phyloP scores from a whole-genome alignment of 768 basidiomycete genomes.

The Boletus subparvulus region DNA sequence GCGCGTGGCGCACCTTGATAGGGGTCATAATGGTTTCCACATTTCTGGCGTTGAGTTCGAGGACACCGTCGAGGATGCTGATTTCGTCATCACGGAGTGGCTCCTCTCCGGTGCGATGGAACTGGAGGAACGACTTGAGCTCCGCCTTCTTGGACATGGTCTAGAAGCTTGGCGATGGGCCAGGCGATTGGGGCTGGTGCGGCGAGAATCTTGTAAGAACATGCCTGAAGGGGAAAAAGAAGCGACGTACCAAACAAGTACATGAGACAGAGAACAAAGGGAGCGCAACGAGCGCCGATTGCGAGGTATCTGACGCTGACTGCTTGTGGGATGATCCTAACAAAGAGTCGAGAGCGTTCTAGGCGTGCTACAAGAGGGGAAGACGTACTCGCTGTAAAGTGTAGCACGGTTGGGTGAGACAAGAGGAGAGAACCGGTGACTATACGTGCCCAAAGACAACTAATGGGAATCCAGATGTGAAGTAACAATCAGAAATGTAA shows the following conservation, averaged over 20 bases:
- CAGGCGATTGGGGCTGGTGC: constrained; percentile 73
- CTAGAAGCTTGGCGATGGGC: constrained; percentile 70
- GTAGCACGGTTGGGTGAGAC: not conserved
- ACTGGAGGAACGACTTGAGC: constrained; percentile 74
- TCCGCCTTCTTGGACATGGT: constrained; percentile 78
- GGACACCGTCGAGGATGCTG: constrained; percentile 73
- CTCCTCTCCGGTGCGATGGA: constrained; percentile 76
- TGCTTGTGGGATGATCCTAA: constrained; percentile 69
- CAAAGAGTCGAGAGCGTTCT: not conserved
- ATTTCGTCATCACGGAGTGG: constrained; percentile 79
- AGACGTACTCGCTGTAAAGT: constrained; percentile 38
- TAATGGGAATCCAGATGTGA: constrained; percentile 23
- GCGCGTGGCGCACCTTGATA: constrained; percentile 47
- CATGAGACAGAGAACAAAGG: constrained; percentile 73
- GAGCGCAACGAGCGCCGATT: constrained; percentile 77
- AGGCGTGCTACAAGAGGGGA: not conserved
- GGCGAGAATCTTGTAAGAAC: not conserved
- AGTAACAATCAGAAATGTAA: not conserved
- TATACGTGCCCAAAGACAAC: constrained; percentile 77
- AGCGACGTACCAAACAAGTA: constrained; percentile 45
- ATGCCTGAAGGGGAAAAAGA: not conserved
- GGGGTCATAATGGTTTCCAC: constrained; percentile 83
- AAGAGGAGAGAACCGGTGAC: not conserved
- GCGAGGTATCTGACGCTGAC: constrained; percentile 72
- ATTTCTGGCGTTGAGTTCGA: constrained; percentile 74